Evolutionary conservation across 108 stramenopile species (phyloP), one percentile per base, ranked within the genome.

Genomic region (Cyclotella choctawhatcheeana): DNA sequence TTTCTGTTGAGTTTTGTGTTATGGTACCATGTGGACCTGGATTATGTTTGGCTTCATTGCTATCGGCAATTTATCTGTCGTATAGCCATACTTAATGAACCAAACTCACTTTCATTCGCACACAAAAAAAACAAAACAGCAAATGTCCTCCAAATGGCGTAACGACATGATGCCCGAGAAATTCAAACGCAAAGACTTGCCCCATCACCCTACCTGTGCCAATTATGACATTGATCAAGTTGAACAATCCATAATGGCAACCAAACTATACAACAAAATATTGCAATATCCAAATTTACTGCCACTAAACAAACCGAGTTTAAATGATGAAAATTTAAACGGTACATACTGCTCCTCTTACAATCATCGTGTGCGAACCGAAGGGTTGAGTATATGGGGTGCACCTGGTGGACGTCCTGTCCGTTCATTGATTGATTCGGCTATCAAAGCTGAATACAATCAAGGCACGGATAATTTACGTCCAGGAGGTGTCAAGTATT

Each of bases 311-410:
- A 73, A 66, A 47, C 67, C 71, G 2, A 71, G 70, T 17, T 48
- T 79, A 18, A 72, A 67, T 3, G 78, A 79, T 48, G 66, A 55
- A 32, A 48, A 52, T 2, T 69, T 79, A 67, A 79, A 73, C 50
- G 78, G 78, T 26, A 79, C 71, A 33, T 79, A 79, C 35, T 79
- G 78, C 61, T 68, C 66, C 45, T 34, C 58, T 5, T 79, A 73
- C 78, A 79, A 79, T 35, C 37, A 79, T 35, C 48, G 50, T 21
- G 71, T 79, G 24, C 34, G 54, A 32, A 79, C 71, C 0, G 43
- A 79, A 34, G 78, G 66, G 6, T 47, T 79, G 31, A 51, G 20
- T 22, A 37, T 79, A 20, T 79, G 55, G 50, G 78, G 78, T 48
- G 31, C 35, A 21, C 71, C 78, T 2, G 74, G 74, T 5, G 74